Percentiles rank a stretch among this genome's conserved stretches.
Conservation (phyloP, 371 early-diverging fungal genomes). For the Globomyces sp. region DNA sequence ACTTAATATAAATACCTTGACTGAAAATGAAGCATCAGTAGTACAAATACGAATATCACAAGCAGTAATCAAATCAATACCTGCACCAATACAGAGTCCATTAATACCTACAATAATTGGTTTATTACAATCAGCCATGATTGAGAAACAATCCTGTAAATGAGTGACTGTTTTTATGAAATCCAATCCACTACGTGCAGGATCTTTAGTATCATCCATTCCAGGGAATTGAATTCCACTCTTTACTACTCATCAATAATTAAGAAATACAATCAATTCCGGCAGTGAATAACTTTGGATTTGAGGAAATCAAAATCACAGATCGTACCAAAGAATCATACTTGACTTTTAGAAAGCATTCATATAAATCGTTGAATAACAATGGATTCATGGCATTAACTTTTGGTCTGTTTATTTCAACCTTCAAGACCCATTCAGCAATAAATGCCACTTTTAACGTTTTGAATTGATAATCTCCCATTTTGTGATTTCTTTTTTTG, state of each 20-base stretch:
- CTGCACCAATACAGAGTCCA: conserved; percentile 85
- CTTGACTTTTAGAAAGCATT: conserved; percentile 57
- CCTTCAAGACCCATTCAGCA: conserved; percentile 21
- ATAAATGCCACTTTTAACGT: conserved; percentile 1
- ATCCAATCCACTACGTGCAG: conserved; percentile 32
- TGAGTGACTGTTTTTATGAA: conserved; percentile 23
- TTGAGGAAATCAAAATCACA: conserved; percentile 63
- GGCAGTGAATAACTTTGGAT: conserved; percentile 79
- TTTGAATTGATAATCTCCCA: neutral
- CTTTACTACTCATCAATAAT: conserved; percentile 20
- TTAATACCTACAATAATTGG: conserved; percentile 92
- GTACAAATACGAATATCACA: conserved; percentile 89
- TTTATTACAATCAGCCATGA: conserved; percentile 79
- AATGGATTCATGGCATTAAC: conserved; percentile 74
- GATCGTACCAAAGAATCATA: conserved; percentile 64
- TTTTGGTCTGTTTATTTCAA: conserved; percentile 79
- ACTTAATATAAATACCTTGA: conserved; percentile 49
- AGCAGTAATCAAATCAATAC: conserved; percentile 85
- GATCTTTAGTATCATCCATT: conserved; percentile 21
- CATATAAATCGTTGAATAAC: conserved; percentile 56
- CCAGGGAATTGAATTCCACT: neutral
- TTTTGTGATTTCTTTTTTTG: too few species aligned
- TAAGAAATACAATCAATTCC: conserved; percentile 70
- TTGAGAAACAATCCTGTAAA: conserved; percentile 48
- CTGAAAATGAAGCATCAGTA: conserved; percentile 75